A percentile compares a stretch with the other conserved stretches of the same genome.
These are phyloP conservation scores for Amylocystis lapponica DNA, from an alignment of 768 basidiomycete genomes.

Conservation along the genomic window DNA sequence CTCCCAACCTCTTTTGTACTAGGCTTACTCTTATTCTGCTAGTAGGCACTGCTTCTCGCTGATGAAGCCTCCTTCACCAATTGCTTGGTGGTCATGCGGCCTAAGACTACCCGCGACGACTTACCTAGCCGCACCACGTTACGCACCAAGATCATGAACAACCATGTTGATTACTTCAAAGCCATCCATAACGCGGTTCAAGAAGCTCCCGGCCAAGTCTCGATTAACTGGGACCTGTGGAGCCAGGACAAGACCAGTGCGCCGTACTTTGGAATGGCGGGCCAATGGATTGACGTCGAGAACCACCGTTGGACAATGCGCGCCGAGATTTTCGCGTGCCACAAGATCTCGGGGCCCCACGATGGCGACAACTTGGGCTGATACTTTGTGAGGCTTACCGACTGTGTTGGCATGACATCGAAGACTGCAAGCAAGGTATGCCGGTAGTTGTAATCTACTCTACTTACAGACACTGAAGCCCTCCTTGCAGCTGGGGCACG, in stretches of 20 bases:
- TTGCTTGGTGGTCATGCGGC: slow-evolving; percentile 1
- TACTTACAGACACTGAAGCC: slow-evolving; percentile 6
- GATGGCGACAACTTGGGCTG: too few species aligned
- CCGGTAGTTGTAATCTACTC: background rate
- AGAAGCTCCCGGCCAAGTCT: slow-evolving; percentile 10
- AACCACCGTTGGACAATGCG: slow-evolving; percentile 18
- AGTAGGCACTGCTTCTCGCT: slow-evolving; percentile 2
- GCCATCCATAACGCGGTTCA: background rate
- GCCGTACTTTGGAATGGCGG: slow-evolving; percentile 16
- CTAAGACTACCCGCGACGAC: background rate
- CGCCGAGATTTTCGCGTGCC: slow-evolving; percentile 20
- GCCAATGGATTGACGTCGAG: slow-evolving; percentile 19
- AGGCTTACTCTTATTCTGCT: background rate
- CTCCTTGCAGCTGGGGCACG: slow-evolving; percentile 1
- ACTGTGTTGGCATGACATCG: slow-evolving; percentile 21
- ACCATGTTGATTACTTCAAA: background rate
- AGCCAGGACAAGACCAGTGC: slow-evolving; percentile 17
- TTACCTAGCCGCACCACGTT: background rate
- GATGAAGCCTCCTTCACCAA: background rate
- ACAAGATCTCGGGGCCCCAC: slow-evolving; percentile 18
- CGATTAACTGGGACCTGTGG: too few species aligned
- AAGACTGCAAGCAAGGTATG: slow-evolving; percentile 19
- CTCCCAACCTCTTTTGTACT: background rate
- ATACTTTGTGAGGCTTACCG: slow-evolving; percentile 21
- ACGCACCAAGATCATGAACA: background rate